Evolutionary conservation across 768 basidiomycete genomes (phyloP), one percentile per base, ranked within the genome.

Genomic region (Collybiopsis luxurians): DNA sequence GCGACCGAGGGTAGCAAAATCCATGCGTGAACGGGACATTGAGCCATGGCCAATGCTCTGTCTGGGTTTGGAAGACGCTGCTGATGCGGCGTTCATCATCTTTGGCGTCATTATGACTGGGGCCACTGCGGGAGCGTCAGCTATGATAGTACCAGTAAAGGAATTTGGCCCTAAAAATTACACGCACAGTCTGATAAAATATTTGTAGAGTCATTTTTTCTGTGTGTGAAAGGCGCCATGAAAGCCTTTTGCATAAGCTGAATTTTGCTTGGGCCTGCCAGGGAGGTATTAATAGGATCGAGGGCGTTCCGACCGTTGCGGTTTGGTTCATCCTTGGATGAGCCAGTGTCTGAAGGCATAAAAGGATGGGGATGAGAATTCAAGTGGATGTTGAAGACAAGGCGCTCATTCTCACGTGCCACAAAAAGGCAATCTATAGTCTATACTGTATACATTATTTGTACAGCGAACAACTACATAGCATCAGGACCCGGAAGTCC

Each of bases 21-120:
- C 85, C 65, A 90, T 65, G 55, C 71, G 76, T 38, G 78, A 71
- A 28, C 70, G 69, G 11, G 78, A 67, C 30, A 71, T 58, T 39
- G 63, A 67, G n/a, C 72, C 61, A 48, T 57, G 67, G 15, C 64
- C 63, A 38, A 78, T 61, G 28, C 73, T 73, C 17, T 66, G 63
- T 43, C 69, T 72, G 43, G 75, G 69, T 40, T 81, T 73, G 26
- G 85, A 79, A n/a, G 85, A 81, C 3, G 83, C 81, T n/a, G 85
- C 85, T 2, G 88, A 79, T 6, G 88, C 80, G 21, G 84, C 81
- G 58, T 80, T 83, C 59, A 92, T 82, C 83, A 93, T 87, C 55
- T 85, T 79, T 23, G 92, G 92, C 2, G 91, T 93, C 90, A 95
- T 92, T 63, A 95, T 90, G 59, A 87, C 86, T 12, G 92, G 92